These are phyloP conservation scores for Hortiboletus campestris DNA, from an alignment of 768 basidiomycete species.

Conservation along the genomic window DNA sequence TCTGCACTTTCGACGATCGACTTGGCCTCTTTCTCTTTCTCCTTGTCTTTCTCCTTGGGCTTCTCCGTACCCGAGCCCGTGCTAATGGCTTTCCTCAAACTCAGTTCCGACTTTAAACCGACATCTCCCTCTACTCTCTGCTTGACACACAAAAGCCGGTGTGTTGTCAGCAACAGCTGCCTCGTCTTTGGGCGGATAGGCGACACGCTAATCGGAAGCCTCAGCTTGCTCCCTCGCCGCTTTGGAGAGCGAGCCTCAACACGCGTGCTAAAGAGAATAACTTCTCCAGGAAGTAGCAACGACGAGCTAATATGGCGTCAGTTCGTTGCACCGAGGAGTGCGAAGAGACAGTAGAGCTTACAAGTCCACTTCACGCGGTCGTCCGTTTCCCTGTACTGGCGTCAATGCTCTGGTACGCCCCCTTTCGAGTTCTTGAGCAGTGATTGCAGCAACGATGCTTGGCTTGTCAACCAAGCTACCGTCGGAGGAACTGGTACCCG, in stretches of 20 bases:
- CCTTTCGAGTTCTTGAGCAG: conserved; percentile 39
- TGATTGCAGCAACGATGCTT: conserved; percentile 31
- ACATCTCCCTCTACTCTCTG: conserved; percentile 35
- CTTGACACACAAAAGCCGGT: conserved; percentile 58
- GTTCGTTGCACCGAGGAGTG: not conserved
- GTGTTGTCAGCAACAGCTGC: conserved; percentile 55
- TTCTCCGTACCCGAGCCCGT: conserved; percentile 15
- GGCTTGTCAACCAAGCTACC: conserved; percentile 42
- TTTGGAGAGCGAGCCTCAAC: conserved; percentile 55
- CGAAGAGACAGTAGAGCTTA: conserved; percentile 24
- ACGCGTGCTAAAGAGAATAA: conserved; percentile 46
- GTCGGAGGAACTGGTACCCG: conserved; percentile 49
- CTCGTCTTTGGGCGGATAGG: conserved; percentile 51
- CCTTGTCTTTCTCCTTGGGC: conserved; percentile 35
- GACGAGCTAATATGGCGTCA: conserved; percentile 28
- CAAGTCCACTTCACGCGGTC: conserved; percentile 41
- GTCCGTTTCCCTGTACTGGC: conserved; percentile 51
- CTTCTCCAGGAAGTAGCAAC: conserved; percentile 45
- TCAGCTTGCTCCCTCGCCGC: conserved; percentile 56
- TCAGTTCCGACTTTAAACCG: conserved; percentile 52
- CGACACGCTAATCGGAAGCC: conserved; percentile 47
- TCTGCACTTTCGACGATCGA: conserved; percentile 47
- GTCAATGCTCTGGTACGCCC: conserved; percentile 55
- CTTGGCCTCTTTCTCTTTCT: conserved; percentile 47
- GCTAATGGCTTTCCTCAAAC: conserved; percentile 28